Evolutionary conservation across 768 basidiomycete genomes (phyloP).

Genomic region (Pleurotus salmoneostramineus): DNA sequence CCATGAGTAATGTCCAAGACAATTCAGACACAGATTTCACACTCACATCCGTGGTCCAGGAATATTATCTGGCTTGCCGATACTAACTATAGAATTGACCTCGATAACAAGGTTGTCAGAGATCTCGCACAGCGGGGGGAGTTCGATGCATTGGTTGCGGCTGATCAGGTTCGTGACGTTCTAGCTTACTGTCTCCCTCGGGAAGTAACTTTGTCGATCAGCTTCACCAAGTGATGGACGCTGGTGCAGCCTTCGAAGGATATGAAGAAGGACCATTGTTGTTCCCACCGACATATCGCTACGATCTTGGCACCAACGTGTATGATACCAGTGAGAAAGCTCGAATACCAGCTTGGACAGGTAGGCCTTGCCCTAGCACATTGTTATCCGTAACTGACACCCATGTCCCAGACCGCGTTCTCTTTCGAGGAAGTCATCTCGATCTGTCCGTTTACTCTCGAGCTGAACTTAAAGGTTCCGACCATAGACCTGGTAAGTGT

Average conservation of each 20-base stretch:
- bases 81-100: constrained; percentile 90
- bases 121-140: constrained; percentile 59
- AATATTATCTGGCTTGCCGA: constrained; percentile 94
- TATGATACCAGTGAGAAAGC: constrained; percentile 97
- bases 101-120: constrained; percentile 80
- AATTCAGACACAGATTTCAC: constrained; percentile 1
- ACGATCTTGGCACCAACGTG: constrained; percentile 73
- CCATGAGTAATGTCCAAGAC: constrained; percentile 69
- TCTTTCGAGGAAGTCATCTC: constrained; percentile 73
- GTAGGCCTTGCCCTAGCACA: constrained; percentile 34
- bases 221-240: constrained; percentile 72
- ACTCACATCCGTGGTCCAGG: constrained; percentile 33
- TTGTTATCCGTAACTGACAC: background rate
- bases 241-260: constrained; percentile 70
- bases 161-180: constrained; percentile 70
- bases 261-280: constrained; percentile 87
- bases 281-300: constrained; percentile 96
- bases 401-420: constrained; percentile 72
- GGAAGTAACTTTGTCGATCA: constrained; percentile 23
- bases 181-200: background rate
- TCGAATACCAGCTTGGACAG: constrained; percentile 97
- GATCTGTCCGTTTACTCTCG: constrained; percentile 79
- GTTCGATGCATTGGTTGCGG: constrained; percentile 69
- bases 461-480: constrained; percentile 86
- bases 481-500: constrained; percentile 83